phyloP scores from a whole-genome alignment of 768 basidiomycete species.

The Lactarius hengduanensis region DNA sequence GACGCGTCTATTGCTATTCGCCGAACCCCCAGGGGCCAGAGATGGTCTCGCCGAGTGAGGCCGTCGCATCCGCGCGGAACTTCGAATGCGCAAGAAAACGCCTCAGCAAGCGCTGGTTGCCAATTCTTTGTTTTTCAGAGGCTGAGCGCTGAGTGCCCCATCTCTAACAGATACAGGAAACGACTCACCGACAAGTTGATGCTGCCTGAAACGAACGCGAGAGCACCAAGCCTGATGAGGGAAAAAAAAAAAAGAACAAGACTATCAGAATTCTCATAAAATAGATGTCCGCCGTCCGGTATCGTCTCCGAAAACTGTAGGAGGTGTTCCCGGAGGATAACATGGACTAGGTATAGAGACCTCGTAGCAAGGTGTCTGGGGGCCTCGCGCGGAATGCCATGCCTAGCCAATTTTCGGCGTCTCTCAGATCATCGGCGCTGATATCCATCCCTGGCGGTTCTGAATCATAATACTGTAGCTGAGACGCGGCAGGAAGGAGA shows the following conservation, averaged over 20 bases:
- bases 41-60: background rate
- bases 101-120: too few species aligned
- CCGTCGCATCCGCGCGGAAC: background rate
- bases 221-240: background rate
- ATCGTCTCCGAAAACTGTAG: background rate
- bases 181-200: background rate
- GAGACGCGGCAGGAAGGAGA: background rate
- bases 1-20: background rate
- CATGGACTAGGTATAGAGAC: background rate
- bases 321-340: conserved; percentile 5
- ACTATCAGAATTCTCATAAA: background rate
- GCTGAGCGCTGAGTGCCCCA: too few species aligned
- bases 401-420: conserved; percentile 14
- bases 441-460: conserved; percentile 25
- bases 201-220: background rate
- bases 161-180: too few species aligned
- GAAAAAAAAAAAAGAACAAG: background rate
- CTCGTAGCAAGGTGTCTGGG: conserved; percentile 20
- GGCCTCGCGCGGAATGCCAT: conserved; percentile 3
- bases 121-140: too few species aligned
- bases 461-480: background rate
- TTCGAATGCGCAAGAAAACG: too few species aligned
- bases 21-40: background rate
- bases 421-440: background rate
- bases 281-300: background rate